phyloP scores from a whole-genome alignment of 1,139 yeast species.

The Candida freyschussii region DNA sequence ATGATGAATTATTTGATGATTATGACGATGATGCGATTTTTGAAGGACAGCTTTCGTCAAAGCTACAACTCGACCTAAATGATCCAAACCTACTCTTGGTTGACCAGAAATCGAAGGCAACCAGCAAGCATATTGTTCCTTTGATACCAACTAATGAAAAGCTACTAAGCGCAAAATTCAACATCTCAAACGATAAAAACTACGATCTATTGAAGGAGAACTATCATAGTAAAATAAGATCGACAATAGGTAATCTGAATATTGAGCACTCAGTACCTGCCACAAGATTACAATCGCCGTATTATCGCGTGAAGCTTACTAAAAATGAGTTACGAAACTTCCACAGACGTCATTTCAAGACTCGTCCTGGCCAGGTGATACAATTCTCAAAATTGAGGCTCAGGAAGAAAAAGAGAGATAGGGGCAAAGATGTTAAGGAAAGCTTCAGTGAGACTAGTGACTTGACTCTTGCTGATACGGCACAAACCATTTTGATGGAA shows the following conservation, averaged over 20 bases:
- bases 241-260: slow-evolving; percentile 84
- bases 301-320: slow-evolving; percentile 73
- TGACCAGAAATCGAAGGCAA: slow-evolving; percentile 33
- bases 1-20: slow-evolving; percentile 13
- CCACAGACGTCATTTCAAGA: slow-evolving; percentile 73
- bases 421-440: slow-evolving; percentile 75
- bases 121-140: slow-evolving; percentile 25
- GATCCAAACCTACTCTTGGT: slow-evolving; percentile 76
- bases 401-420: slow-evolving; percentile 88
- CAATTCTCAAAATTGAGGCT: slow-evolving; percentile 69
- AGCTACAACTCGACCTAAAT: slow-evolving; percentile 70
- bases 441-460: slow-evolving; percentile 68
- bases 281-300: slow-evolving; percentile 80
- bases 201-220: slow-evolving; percentile 81
- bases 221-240: slow-evolving; percentile 86
- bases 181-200: slow-evolving; percentile 82
- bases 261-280: slow-evolving; percentile 95
- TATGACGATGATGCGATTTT: slow-evolving; percentile 79
- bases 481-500: slow-evolving; percentile 73
- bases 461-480: slow-evolving; percentile 79
- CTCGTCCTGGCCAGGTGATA: slow-evolving; percentile 74
- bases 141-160: slow-evolving; percentile 48
- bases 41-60: slow-evolving; percentile 56
- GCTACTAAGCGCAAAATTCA: slow-evolving; percentile 52
- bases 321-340: slow-evolving; percentile 69